A percentile compares a stretch with the other conserved stretches of the same genome.
Evolutionary conservation across 768 basidiomycete species (phyloP).

Genomic region (Imleria badia): DNA sequence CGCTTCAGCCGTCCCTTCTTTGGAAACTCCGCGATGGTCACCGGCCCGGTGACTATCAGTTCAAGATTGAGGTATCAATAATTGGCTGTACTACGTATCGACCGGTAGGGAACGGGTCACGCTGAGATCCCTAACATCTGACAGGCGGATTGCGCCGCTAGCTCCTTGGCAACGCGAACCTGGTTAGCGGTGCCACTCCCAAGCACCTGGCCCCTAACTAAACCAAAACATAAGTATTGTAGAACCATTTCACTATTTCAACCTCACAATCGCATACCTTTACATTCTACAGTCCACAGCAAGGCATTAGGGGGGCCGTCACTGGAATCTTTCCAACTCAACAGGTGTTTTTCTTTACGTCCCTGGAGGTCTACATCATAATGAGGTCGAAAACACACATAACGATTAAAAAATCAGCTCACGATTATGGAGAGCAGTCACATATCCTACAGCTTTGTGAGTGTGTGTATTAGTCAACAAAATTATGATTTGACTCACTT

Average conservation of each 20-base stretch:
- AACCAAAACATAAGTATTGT: slow-evolving; percentile 2
- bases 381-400: neutral
- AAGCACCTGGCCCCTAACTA: slow-evolving; percentile 48
- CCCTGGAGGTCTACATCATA: slow-evolving; percentile 37
- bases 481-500: slow-evolving; percentile 14
- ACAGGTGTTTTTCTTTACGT: slow-evolving; percentile 24
- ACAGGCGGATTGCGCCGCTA: slow-evolving; percentile 46
- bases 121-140: slow-evolving; percentile 27
- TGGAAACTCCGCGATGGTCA: slow-evolving; percentile 29
- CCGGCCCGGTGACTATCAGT: neutral
- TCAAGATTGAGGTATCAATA: too few relatives aligned
- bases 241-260: neutral
- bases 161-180: slow-evolving; percentile 48
- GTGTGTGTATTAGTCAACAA: neutral
- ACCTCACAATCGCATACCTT: slow-evolving; percentile 40
- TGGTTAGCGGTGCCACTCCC: slow-evolving; percentile 46
- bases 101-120: slow-evolving; percentile 3
- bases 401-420: slow-evolving; percentile 13
- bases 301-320: slow-evolving; percentile 43
- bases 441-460: slow-evolving; percentile 28
- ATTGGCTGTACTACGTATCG: slow-evolving; percentile 1
- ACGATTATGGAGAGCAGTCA: slow-evolving; percentile 49
- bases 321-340: slow-evolving; percentile 42
- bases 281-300: slow-evolving; percentile 56
- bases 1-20: slow-evolving; percentile 13